These are phyloP conservation scores for Cryptomeria japonica DNA, from an alignment of 75 land plant species.

Conservation along the genomic window DNA sequence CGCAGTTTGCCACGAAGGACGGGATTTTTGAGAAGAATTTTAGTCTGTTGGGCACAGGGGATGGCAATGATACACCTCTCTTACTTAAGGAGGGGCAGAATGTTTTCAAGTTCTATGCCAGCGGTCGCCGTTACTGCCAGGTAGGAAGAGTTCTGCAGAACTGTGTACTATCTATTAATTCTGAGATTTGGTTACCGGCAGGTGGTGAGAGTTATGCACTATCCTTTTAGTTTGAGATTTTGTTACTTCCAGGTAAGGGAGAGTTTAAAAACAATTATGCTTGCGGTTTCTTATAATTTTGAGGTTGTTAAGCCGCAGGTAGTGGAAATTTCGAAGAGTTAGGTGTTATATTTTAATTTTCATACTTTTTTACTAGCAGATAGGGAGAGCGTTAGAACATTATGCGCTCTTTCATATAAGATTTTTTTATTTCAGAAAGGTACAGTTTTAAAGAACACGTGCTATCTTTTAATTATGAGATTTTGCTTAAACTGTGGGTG, in stretches of 20 bases:
- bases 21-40: constrained; percentile 87
- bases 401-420: neutral
- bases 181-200: constrained; percentile 30
- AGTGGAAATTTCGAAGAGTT: too few relatives aligned
- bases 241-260: constrained; percentile 40
- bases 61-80: constrained; percentile 80
- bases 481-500: too few relatives aligned
- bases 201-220: neutral
- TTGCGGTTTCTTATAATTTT: neutral
- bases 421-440: constrained; percentile 20
- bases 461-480: too few relatives aligned
- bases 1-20: constrained; percentile 65
- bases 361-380: too few relatives aligned
- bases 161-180: neutral
- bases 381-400: too few relatives aligned
- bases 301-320: too few relatives aligned
- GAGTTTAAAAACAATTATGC: neutral
- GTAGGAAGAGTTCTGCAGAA: neutral
- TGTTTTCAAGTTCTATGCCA: constrained; percentile 88
- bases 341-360: too few relatives aligned
- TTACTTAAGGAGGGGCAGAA: constrained; percentile 85
- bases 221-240: neutral
- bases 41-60: constrained; percentile 79
- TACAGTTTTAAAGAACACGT: too few relatives aligned
- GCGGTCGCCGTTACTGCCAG: constrained; percentile 78